Evolutionary conservation across 129 eudicot species (phyloP), one percentile per base, ranked within the genome.

Genomic region (Pulicaria dysenterica): DNA sequence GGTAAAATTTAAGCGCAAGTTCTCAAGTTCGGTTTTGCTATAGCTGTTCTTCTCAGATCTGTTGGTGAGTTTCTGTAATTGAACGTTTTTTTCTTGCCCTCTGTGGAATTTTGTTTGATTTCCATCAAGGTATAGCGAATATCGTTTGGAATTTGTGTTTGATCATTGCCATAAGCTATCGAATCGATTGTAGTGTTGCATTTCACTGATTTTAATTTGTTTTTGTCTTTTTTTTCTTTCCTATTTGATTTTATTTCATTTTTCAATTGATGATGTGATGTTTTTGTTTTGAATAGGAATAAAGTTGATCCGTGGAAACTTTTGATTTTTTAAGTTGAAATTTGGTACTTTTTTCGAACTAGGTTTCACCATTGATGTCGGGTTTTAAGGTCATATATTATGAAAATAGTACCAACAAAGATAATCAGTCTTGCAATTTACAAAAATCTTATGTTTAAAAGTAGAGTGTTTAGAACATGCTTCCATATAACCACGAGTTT

Each of bases 191-290:
- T 67, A 49, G 34, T 5, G 54, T 70, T 24, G 24, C 54, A 19
- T 70, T 44, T 41, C 41, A 7, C 6, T 55, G 54, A 13, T 68
- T 53, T 58, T 3, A 17, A 6, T 39, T 7, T 72, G 13, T 31
- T 24, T 7, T 72, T 8, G 19, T 67, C 31, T 34, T 0, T 49
- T 36, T 46, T 34, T 47, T 7, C 3, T 37, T 58, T 55, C 13
- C 3, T 37, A 45, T 55, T 49, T 47, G 57, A 63, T 63, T 74
- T 60, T 43, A 63, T 41, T 73, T 55, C 37, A 7, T 74, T 12
- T 61, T 64, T 64, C 16, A 53, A 24, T 41, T 4, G 19, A 14
- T 44, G 79, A 75, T 66, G 73, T 70, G 77, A 77, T 70, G 82
- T 49, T 61, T 66, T 78, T 63, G 43, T 12, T 67, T 57, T 16